These are phyloP conservation scores for Endogone sp. DNA, from an alignment of 192 early-diverging fungal species.

Conservation along the genomic window DNA sequence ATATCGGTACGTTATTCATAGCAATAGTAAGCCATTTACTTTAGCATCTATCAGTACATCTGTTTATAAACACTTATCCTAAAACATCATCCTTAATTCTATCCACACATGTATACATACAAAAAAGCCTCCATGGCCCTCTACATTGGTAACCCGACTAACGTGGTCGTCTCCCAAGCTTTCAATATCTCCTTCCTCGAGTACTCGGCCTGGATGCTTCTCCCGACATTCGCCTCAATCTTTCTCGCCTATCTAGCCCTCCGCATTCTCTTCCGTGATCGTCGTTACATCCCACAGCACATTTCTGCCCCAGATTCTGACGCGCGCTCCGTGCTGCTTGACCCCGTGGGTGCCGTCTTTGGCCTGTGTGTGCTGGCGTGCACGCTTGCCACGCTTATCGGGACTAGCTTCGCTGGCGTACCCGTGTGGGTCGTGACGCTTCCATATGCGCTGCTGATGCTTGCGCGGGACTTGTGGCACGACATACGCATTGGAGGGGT, in stretches of 20 bases:
- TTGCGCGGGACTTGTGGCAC: conserved; percentile 51
- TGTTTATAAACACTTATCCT: conserved; percentile 1
- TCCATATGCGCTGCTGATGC: conserved; percentile 66
- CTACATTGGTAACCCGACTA: conserved; percentile 88
- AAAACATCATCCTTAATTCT: not conserved
- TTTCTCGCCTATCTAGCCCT: conserved; percentile 50
- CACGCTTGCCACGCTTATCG: conserved; percentile 65
- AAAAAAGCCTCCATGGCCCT: conserved; percentile 67
- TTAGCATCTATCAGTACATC: not conserved
- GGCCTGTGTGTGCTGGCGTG: conserved; percentile 47
- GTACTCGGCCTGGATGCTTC: conserved; percentile 83
- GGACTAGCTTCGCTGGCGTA: conserved; percentile 64
- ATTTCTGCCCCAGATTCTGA: conserved; percentile 40
- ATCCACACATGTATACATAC: too few species aligned
- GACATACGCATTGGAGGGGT: conserved; percentile 33
- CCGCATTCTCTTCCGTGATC: conserved; percentile 43
- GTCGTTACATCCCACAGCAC: conserved; percentile 41
- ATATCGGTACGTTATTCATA: conserved; percentile 47
- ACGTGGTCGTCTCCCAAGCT: conserved; percentile 80
- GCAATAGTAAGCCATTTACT: not conserved
- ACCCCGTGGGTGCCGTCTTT: conserved; percentile 59
- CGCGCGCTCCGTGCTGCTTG: conserved; percentile 47
- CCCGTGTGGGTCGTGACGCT: conserved; percentile 74
- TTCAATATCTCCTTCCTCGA: conserved; percentile 66
- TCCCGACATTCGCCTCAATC: conserved; percentile 60